Percentiles rank a stretch among this genome's conserved stretches.
phyloP scores from a whole-genome alignment of 306 rosid genomes.

The Fragaria vesca region DNA sequence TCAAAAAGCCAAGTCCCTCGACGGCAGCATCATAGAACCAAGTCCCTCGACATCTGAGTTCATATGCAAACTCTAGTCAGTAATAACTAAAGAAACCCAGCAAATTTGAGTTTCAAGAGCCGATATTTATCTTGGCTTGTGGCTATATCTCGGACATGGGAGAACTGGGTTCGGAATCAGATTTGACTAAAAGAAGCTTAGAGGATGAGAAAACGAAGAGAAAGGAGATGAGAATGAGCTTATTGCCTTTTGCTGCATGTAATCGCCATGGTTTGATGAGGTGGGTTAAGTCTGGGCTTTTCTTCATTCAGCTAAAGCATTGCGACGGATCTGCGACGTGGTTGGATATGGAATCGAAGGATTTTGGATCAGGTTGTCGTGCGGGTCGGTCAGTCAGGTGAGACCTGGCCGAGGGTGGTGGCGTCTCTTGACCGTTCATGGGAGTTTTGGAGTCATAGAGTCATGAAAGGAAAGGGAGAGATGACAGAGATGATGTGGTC shows the following conservation, averaged over 20 bases:
- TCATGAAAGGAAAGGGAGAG: too few species aligned
- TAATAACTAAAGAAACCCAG: too few species aligned
- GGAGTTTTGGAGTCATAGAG: too few species aligned
- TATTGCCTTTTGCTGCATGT: slow-evolving; percentile 48
- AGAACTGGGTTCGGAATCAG: slow-evolving; percentile 25
- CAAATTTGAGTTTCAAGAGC: too few species aligned
- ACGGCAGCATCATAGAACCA: too few species aligned
- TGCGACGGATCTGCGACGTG: slow-evolving; percentile 22
- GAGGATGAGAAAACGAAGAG: slow-evolving; percentile 42
- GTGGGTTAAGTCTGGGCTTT: not conserved
- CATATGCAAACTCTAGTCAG: too few species aligned
- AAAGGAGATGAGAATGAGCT: slow-evolving; percentile 55
- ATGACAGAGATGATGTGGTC: too few species aligned
- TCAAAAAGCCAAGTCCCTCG: too few species aligned
- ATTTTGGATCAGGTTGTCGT: slow-evolving; percentile 28
- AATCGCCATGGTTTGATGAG: slow-evolving; percentile 47
- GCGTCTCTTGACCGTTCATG: too few species aligned
- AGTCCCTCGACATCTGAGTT: too few species aligned
- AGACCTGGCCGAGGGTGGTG: not conserved
- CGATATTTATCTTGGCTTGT: too few species aligned
- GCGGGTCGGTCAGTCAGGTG: not conserved
- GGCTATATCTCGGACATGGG: too few species aligned
- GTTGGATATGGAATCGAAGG: slow-evolving; percentile 46
- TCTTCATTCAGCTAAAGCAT: slow-evolving; percentile 23
- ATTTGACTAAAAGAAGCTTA: slow-evolving; percentile 29